Percentiles rank a stretch among this genome's conserved stretches.
Conservation (phyloP, 2,329 filamentous ascomycete genomes). For the Aspergillus novoparasiticus region DNA sequence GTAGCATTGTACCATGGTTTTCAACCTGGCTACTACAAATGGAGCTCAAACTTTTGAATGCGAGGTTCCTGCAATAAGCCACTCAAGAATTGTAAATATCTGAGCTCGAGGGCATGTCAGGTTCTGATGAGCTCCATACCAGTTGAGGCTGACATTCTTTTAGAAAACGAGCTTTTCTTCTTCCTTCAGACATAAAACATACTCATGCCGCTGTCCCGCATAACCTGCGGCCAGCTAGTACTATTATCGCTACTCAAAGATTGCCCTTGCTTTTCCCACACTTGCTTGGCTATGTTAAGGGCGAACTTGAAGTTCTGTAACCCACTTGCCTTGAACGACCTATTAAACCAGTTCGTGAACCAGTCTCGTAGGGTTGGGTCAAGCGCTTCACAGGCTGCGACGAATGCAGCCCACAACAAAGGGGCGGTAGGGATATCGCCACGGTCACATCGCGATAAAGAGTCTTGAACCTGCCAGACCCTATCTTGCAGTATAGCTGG, state of each 20-base stretch:
- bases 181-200: slow-evolving; percentile 7
- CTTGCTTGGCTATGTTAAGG: slow-evolving; percentile 25
- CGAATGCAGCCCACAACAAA: slow-evolving; percentile 49
- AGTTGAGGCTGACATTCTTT: neutral
- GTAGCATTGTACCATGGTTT: neutral
- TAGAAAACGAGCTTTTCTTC: neutral
- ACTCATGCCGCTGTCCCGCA: slow-evolving; percentile 6
- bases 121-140: neutral
- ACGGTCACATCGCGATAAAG: slow-evolving; percentile 38
- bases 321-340: slow-evolving; percentile 31
- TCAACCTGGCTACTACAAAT: neutral
- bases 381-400: slow-evolving; percentile 48
- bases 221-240: slow-evolving; percentile 8
- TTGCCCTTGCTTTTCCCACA: slow-evolving; percentile 33
- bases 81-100: neutral
- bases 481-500: slow-evolving; percentile 44
- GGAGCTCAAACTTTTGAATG: neutral
- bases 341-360: slow-evolving; percentile 39
- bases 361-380: slow-evolving; percentile 38
- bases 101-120: too few relatives aligned
- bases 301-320: slow-evolving; percentile 35
- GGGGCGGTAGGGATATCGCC: slow-evolving; percentile 35
- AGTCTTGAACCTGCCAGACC: slow-evolving; percentile 41
- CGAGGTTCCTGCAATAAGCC: neutral
- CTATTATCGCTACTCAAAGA: neutral